These are phyloP conservation scores for Xylogone sp. DNA, from an alignment of 2,329 filamentous ascomycete species.

Conservation along the genomic window DNA sequence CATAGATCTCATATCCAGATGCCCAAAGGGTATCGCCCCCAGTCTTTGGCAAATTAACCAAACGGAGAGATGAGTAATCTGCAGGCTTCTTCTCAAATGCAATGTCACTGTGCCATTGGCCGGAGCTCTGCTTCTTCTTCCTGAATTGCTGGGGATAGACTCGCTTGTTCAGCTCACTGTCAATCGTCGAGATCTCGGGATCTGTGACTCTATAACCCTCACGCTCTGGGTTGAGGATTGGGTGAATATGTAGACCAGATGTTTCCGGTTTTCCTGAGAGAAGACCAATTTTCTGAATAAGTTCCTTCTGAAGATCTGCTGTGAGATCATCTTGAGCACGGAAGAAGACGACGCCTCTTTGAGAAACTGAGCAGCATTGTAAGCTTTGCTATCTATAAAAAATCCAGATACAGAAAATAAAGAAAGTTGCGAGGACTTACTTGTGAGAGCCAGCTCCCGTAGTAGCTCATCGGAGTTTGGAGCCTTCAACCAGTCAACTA, in stretches of 20 bases:
- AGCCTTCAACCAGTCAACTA: conserved; percentile 43
- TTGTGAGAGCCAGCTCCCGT: conserved; percentile 44
- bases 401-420: not conserved
- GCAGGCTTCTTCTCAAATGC: conserved; percentile 59
- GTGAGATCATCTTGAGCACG: conserved; percentile 57
- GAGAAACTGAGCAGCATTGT: conserved; percentile 50
- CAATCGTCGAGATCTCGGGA: conserved; percentile 61
- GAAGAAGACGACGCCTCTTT: conserved; percentile 69
- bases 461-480: conserved; percentile 43
- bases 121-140: conserved; percentile 37
- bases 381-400: not conserved
- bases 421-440: conserved; percentile 15
- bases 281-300: conserved; percentile 56
- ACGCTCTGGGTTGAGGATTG: conserved; percentile 48
- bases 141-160: not conserved
- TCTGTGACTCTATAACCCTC: conserved; percentile 44
- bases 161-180: conserved; percentile 46
- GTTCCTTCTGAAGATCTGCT: conserved; percentile 61
- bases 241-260: conserved; percentile 59
- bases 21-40: conserved; percentile 57
- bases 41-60: conserved; percentile 9
- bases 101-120: conserved; percentile 59
- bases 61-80: conserved; percentile 47
- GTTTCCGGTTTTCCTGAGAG: conserved; percentile 51
- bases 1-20: conserved; percentile 63